Evolutionary conservation across 129 eudicot genomes (phyloP).

Genomic region (Flaveria trinervia): DNA sequence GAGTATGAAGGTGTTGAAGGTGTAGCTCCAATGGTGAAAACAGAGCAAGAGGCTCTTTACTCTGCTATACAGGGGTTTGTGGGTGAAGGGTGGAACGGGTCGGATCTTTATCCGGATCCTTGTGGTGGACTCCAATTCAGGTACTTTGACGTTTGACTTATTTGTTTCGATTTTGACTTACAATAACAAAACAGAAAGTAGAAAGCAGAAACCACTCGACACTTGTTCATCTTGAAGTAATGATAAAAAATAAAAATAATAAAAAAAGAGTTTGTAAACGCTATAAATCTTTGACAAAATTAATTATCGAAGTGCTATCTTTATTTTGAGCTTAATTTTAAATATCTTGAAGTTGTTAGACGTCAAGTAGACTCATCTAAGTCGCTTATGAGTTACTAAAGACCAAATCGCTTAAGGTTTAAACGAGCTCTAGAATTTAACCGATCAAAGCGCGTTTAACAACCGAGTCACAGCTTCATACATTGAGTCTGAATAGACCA

Average conservation of each 20-base stretch:
- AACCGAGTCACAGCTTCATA: neutral
- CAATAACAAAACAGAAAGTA: neutral
- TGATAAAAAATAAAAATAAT: no score
- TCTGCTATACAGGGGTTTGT: slow-evolving; percentile 78
- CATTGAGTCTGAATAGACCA: neutral
- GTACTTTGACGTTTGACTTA: slow-evolving; percentile 29
- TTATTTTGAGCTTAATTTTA: neutral
- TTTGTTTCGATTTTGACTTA: neutral
- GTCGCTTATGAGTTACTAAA: no score
- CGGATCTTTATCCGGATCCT: slow-evolving; percentile 95
- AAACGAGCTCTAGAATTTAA: no score
- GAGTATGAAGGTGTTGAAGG: slow-evolving; percentile 30
- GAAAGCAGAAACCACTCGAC: neutral
- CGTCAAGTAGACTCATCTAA: no score
- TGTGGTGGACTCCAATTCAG: slow-evolving; percentile 98
- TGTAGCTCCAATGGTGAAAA: slow-evolving; percentile 70
- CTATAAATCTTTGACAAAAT: neutral
- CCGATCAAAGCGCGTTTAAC: neutral
- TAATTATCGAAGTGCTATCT: neutral
- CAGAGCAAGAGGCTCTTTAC: slow-evolving; percentile 67
- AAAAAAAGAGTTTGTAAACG: neutral
- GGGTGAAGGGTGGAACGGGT: slow-evolving; percentile 90
- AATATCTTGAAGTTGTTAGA: neutral
- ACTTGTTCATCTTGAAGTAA: neutral
- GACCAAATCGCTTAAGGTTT: neutral